A percentile compares a stretch with the other conserved stretches of the same genome.
phyloP scores from a whole-genome alignment of 1,284 basidiomycete species.

The Coniophora puteana region DNA sequence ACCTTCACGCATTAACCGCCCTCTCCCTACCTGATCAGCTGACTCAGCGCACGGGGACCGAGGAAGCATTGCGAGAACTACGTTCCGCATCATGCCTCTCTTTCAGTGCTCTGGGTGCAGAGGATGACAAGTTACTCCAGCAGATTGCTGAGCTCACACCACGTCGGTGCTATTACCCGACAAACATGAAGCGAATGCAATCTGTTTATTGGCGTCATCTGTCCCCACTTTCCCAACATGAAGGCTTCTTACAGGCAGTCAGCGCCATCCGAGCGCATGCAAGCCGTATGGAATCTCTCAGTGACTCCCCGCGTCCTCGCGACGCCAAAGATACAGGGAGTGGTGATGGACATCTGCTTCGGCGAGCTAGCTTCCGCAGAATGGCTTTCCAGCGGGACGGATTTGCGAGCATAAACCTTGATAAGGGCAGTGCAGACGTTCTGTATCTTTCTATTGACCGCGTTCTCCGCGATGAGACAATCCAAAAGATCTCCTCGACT shows the following conservation, averaged over 20 bases:
- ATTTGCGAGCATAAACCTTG: no score
- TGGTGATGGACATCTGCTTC: slow-evolving; percentile 10
- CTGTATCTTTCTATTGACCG: no score
- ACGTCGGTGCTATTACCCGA: slow-evolving; percentile 33
- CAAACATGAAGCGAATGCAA: slow-evolving; percentile 35
- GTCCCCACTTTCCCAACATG: slow-evolving; percentile 27
- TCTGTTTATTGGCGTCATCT: slow-evolving; percentile 29
- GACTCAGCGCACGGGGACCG: slow-evolving; percentile 39
- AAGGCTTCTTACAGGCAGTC: slow-evolving; percentile 22
- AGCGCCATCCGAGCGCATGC: slow-evolving; percentile 29
- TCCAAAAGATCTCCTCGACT: no score
- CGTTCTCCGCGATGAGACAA: no score
- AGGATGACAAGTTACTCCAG: slow-evolving; percentile 28
- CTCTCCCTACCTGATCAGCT: slow-evolving; percentile 42
- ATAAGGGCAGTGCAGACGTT: no score
- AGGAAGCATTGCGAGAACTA: slow-evolving; percentile 40
- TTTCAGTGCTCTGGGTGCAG: slow-evolving; percentile 27
- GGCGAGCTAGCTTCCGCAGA: slow-evolving; percentile 12
- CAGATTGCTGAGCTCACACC: slow-evolving; percentile 35
- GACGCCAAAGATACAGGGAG: slow-evolving; percentile 10
- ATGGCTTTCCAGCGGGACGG: slow-evolving; percentile 11
- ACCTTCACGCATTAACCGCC: slow-evolving; percentile 44
- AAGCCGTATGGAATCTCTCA: slow-evolving; percentile 11
- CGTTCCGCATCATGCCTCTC: slow-evolving; percentile 34
- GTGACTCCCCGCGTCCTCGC: background rate